Evolutionary conservation across 768 basidiomycete genomes (phyloP), one percentile per base, ranked within the genome.

Genomic region (Lepiota subincarnata): DNA sequence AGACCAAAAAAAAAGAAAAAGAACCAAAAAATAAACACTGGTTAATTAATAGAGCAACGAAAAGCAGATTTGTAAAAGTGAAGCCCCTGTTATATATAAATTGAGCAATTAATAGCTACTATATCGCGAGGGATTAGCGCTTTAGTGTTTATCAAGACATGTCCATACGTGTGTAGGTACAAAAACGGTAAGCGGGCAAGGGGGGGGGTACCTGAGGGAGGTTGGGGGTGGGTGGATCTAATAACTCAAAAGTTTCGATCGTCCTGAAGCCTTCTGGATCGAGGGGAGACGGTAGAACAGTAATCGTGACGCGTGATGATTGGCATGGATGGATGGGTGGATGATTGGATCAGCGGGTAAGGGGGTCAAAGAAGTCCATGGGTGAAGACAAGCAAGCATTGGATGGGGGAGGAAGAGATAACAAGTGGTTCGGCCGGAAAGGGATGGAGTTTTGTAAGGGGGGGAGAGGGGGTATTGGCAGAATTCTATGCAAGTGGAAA

Each of bases 261-360:
- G 45, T 47, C 34, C 43, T 44, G 16, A n/a, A 3, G 12, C 12
- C 19, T 14, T n/a, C 14, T 1, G 34, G 18, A 16, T 28, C 31
- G 7, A 24, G 43, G 24, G 11, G 11, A n/a, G n/a, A 20, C 11
- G 45, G 34, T 19, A 35, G 41, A n/a, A 22, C 14, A 24, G 10
- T 14, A 34, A 34, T 13, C 8, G 35, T 47, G 12, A 51, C 8
- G 6, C 20, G 19, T 36, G 50, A 5, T 43, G 35, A 41, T 41
- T 36, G 39, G 22, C n/a, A 42, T 34, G 39, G 40, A 31, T 26
- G 28, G 16, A 31, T 8, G 28, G 16, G 8, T 8, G 11, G 50
- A 12, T 51, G 50, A 51, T 51, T n/a, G 41, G 41, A 51, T 42
- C 50, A 51, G 34, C 20, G 39, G 14, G 20, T 24, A 20, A 13